These are phyloP conservation scores for Boletus rubroflammeus DNA, from an alignment of 768 basidiomycete species.

Conservation along the genomic window DNA sequence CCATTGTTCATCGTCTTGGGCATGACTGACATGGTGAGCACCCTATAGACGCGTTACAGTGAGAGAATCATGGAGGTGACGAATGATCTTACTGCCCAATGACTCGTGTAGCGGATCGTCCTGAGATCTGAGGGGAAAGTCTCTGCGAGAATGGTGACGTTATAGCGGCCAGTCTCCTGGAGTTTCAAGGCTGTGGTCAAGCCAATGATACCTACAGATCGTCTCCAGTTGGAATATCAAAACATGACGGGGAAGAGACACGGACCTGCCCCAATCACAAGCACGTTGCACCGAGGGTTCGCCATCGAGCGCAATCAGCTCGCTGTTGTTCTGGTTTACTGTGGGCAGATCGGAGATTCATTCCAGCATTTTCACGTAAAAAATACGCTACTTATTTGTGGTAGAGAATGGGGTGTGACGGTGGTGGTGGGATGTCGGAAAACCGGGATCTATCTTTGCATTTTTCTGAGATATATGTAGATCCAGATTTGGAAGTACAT, in stretches of 20 bases:
- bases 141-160: conserved; percentile 66
- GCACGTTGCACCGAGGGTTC: background rate
- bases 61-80: background rate
- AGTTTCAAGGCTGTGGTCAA: conserved; percentile 68
- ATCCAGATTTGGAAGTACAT: background rate
- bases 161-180: conserved; percentile 54
- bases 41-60: conserved; percentile 43
- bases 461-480: no score
- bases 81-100: conserved; percentile 60
- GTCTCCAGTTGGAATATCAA: background rate
- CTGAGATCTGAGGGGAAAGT: conserved; percentile 65
- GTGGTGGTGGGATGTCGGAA: no score
- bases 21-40: conserved; percentile 66
- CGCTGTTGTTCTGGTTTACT: background rate
- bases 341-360: background rate
- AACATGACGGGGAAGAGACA: background rate
- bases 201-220: conserved; percentile 59
- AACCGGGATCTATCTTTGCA: no score
- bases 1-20: conserved; percentile 42
- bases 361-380: no score
- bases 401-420: no score
- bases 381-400: no score
- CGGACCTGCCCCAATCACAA: conserved; percentile 6
- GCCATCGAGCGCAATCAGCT: background rate
- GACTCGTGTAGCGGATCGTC: conserved; percentile 65